Conservation (phyloP, 2,329 filamentous ascomycete species). For the Ophiostoma sp. region DNA sequence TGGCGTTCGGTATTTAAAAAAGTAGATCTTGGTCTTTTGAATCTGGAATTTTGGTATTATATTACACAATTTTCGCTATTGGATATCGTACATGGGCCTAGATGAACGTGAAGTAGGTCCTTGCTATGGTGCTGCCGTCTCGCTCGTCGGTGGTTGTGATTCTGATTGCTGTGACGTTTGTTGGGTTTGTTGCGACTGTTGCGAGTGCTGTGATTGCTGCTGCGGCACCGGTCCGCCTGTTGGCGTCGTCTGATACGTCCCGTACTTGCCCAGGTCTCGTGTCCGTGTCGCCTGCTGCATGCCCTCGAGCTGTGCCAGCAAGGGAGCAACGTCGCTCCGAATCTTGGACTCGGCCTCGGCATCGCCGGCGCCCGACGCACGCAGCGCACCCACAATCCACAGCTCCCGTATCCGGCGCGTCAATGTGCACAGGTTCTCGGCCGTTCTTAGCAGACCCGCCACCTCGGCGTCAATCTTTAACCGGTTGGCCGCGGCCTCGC, state of each 20-base stretch:
- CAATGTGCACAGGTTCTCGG: conserved; percentile 48
- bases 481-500: conserved; percentile 43
- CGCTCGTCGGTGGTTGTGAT: neutral
- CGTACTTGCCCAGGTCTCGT: conserved; percentile 31
- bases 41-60: neutral
- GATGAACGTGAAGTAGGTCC: too few relatives aligned
- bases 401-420: conserved; percentile 52
- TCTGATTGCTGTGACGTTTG: neutral
- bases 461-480: conserved; percentile 45
- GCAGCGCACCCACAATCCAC: conserved; percentile 51
- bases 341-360: conserved; percentile 39
- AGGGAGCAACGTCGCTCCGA: conserved; percentile 40
- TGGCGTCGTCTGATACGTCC: conserved; percentile 31
- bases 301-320: conserved; percentile 39
- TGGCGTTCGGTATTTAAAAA: neutral
- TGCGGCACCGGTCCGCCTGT: conserved; percentile 16
- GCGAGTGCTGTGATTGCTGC: neutral
- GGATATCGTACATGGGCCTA: conserved; percentile 6
- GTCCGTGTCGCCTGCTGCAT: conserved; percentile 35
- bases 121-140: neutral
- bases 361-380: conserved; percentile 46
- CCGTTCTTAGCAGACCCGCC: conserved; percentile 41
- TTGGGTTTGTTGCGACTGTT: neutral
- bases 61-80: neutral
- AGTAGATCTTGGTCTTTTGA: neutral